Evolutionary conservation across 2,329 filamentous ascomycete genomes (phyloP).

Genomic region (Apiospora aurea): DNA sequence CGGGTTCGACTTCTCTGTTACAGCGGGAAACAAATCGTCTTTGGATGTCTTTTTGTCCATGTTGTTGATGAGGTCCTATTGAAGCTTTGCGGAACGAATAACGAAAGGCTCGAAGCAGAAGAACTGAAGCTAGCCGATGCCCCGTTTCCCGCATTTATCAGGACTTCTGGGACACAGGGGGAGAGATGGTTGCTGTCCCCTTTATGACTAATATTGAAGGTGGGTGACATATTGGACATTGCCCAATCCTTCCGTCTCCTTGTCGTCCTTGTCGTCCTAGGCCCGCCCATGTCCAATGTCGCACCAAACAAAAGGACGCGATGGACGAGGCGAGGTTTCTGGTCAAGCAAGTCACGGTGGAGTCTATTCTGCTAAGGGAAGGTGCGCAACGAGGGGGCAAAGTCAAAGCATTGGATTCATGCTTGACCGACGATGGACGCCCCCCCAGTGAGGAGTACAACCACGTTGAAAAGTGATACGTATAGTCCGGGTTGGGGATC

Average conservation of each 20-base stretch:
- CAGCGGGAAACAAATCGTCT: neutral
- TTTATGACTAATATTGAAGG: neutral
- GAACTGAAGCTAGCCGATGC: neutral
- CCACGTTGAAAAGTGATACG: neutral
- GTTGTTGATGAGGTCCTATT: neutral
- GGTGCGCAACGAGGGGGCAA: constrained; percentile 4
- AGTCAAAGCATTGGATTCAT: neutral
- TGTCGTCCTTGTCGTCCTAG: neutral
- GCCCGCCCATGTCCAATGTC: neutral
- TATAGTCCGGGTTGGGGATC: neutral
- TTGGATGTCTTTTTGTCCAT: neutral
- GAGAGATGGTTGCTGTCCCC: neutral
- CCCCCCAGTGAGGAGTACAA: neutral
- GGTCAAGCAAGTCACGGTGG: neutral
- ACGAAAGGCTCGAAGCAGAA: neutral
- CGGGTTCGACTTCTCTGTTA: constrained; percentile 1
- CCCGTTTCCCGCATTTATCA: neutral
- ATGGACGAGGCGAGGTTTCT: neutral
- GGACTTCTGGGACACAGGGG: neutral
- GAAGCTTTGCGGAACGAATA: neutral
- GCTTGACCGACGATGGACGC: neutral
- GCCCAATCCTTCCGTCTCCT: neutral
- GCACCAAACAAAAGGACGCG: neutral
- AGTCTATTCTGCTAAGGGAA: neutral
- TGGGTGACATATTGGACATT: neutral